Conservation (phyloP, 441 rosid genomes). For the Daphne laureola region DNA sequence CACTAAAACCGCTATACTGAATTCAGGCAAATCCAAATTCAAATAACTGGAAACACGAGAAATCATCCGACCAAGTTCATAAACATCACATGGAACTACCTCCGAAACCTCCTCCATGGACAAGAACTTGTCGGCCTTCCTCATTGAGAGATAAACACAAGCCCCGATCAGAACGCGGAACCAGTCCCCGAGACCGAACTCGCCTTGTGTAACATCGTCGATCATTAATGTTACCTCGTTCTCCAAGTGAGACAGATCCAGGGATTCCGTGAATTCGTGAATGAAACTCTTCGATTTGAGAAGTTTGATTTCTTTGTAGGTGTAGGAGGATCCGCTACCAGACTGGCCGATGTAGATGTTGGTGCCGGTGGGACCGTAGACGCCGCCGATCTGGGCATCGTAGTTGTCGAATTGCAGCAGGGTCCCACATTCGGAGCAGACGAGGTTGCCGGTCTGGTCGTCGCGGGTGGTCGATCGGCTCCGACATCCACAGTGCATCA, state of each 20-base stretch:
- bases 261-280: not conserved
- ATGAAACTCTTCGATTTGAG: conserved; percentile 41
- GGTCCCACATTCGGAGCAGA: conserved; percentile 42
- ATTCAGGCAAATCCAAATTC: conserved; percentile 38
- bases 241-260: conserved; percentile 5
- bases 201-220: conserved; percentile 46
- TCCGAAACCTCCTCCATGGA: conserved; percentile 42
- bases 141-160: conserved; percentile 45
- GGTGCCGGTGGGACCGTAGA: conserved; percentile 56
- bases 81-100: conserved; percentile 41
- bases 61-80: conserved; percentile 68
- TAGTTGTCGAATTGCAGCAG: conserved; percentile 37
- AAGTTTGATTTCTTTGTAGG: conserved; percentile 55
- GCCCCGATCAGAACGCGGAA: conserved; percentile 60
- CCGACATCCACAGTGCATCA: conserved; percentile 52
- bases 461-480: conserved; percentile 36
- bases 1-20: conserved; percentile 48
- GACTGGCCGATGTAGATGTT: conserved; percentile 40
- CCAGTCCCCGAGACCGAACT: conserved; percentile 76
- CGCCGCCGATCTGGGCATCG: conserved; percentile 35
- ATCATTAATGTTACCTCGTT: conserved; percentile 21
- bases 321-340: conserved; percentile 45
- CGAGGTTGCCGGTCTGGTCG: conserved; percentile 28
- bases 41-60: conserved; percentile 51
- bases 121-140: conserved; percentile 42